Base-by-base conservation (phyloP, 768 basidiomycete genomes). In the Galerina marginata region DNA sequence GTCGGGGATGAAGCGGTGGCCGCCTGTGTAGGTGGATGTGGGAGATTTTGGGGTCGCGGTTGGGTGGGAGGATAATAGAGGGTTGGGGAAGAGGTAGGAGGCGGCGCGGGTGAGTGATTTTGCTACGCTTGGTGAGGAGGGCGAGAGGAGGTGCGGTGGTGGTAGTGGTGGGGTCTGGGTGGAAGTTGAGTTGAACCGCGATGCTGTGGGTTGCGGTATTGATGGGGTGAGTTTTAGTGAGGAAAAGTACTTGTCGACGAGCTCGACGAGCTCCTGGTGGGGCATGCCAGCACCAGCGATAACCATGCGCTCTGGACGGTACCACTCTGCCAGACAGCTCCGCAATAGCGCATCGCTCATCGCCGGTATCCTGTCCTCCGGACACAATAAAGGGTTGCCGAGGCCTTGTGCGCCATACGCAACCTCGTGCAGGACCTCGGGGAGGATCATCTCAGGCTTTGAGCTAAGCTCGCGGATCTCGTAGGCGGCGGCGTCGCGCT, bases 401-500 rank as follows among this genome's bases (percentile, higher is more conserved):
- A 99, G 82, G 0, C 89, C 93, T 53, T 82, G 82, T 54, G 80
- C 75, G 59, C 84, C 79, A 70, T 93, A 99, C 0, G 96, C 97
- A 56, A 96, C 88, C 44, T 83, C 79, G 70, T 99, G 96, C 16
- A 99, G 76, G 5, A 95, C 74, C 69, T 99, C 96, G 2, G 96
- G 95, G 12, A 99, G 80, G 59, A 96, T 88, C 83, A 94, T 89
- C 66, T 99, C 96, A 0, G 96, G 95, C 73, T 98, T 98, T 44
- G 84, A 80, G 66, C 75, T 84, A 60, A 98, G 84, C 75, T 98
- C 96, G 36, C 94, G 84, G 47, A 93, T 83, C 74, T 99, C 97
- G 68, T 96, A 99, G 15, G 84, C 83, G 0, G 94, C 93, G 9
- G 95, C 94, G 56, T 93, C 91, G 50, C 90, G 85, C 71, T 96